A percentile compares a stretch with the other conserved stretches of the same genome.
These are phyloP conservation scores for Penicillium verrucosum DNA, from an alignment of 2,329 filamentous ascomycete species.

Conservation along the genomic window DNA sequence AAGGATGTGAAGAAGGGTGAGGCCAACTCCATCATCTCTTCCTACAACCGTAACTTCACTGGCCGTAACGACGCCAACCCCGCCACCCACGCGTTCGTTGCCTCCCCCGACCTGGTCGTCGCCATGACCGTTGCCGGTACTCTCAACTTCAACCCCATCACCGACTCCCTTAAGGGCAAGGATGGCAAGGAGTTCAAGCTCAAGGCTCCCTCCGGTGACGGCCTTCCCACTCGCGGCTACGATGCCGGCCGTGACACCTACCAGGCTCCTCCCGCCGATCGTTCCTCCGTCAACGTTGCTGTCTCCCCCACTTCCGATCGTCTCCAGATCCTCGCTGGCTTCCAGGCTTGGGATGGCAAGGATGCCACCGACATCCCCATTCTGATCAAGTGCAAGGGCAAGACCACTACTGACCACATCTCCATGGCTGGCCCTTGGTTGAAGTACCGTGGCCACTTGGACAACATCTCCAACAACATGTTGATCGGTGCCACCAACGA, in stretches of 20 bases:
- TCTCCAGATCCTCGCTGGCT: conserved; percentile 86
- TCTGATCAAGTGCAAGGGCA: conserved; percentile 92
- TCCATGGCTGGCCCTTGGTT: conserved; percentile 95
- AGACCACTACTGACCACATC: conserved; percentile 97
- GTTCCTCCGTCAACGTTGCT: conserved; percentile 67
- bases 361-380: conserved; percentile 81
- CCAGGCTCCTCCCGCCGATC: conserved; percentile 86
- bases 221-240: conserved; percentile 77
- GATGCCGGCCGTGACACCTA: conserved; percentile 92
- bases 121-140: conserved; percentile 79
- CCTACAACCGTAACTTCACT: conserved; percentile 99
- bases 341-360: conserved; percentile 87
- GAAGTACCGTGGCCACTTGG: conserved; percentile 98
- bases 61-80: conserved; percentile 96
- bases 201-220: conserved; percentile 71
- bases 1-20: conserved; percentile 91
- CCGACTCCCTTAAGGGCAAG: conserved; percentile 87
- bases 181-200: conserved; percentile 96
- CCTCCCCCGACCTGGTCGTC: conserved; percentile 85
- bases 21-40: conserved; percentile 94
- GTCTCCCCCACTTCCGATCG: conserved; percentile 89
- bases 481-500: conserved; percentile 95
- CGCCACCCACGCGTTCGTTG: conserved; percentile 88
- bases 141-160: conserved; percentile 91
- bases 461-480: conserved; percentile 97